phyloP scores from a whole-genome alignment of 192 early-diverging fungal species.

The Backusella sp. region DNA sequence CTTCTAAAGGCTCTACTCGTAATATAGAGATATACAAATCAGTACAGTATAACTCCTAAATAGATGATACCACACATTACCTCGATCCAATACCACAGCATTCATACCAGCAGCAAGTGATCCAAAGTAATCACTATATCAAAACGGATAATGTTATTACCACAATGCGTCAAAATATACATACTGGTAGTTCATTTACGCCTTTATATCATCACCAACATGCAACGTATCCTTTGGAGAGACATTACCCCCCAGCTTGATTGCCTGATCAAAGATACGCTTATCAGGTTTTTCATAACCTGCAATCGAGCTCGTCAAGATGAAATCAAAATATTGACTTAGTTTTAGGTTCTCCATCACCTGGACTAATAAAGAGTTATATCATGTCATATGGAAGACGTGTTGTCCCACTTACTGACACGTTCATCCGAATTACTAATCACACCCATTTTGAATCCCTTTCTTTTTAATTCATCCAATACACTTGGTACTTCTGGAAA shows the following conservation, averaged over 20 bases:
- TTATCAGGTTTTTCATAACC: slow-evolving; percentile 55
- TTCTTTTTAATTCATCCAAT: slow-evolving; percentile 42
- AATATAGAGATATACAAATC: neutral
- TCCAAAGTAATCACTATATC: slow-evolving; percentile 3
- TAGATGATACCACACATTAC: neutral
- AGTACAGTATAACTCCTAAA: neutral
- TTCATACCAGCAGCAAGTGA: slow-evolving; percentile 27
- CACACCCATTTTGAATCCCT: slow-evolving; percentile 52
- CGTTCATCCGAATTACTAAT: slow-evolving; percentile 64
- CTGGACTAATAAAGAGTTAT: slow-evolving; percentile 16
- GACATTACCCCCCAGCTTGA: slow-evolving; percentile 29
- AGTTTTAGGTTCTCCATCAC: slow-evolving; percentile 38
- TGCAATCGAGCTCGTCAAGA: slow-evolving; percentile 47
- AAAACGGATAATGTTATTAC: too few relatives aligned
- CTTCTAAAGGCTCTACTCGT: neutral
- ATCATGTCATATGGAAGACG: neutral
- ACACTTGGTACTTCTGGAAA: slow-evolving; percentile 49
- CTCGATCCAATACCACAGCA: slow-evolving; percentile 24
- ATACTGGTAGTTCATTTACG: slow-evolving; percentile 21
- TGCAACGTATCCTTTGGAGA: slow-evolving; percentile 48
- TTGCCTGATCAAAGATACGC: slow-evolving; percentile 52
- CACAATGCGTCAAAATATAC: neutral
- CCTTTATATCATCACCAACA: slow-evolving; percentile 54
- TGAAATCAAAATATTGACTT: slow-evolving; percentile 57
- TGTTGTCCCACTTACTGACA: slow-evolving; percentile 32